Evolutionary conservation across 345 rosid genomes (phyloP).

Genomic region (Dipteronia sinensis): DNA sequence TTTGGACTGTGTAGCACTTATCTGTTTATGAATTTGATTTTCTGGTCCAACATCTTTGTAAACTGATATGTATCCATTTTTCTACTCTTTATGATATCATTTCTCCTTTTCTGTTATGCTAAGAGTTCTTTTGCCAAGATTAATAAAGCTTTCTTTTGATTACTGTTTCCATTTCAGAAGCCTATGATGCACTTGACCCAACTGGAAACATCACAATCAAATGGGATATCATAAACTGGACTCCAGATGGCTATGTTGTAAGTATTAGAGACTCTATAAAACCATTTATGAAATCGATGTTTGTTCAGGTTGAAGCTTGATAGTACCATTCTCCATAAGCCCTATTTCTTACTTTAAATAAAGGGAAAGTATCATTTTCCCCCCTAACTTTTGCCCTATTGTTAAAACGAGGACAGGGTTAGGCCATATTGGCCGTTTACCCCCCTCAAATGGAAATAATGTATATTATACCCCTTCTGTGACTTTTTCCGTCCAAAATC

Average conservation of each 20-base stretch:
- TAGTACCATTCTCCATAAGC: no score
- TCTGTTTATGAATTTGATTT: neutral
- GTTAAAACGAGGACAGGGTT: no score
- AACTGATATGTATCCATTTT: neutral
- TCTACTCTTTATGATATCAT: neutral
- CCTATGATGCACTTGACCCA: constrained; percentile 92
- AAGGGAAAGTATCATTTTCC: no score
- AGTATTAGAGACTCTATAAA: constrained; percentile 18
- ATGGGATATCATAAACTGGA: constrained; percentile 90
- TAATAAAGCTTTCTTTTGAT: constrained; percentile 12
- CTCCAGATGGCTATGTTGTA: constrained; percentile 85
- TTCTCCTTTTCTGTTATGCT: neutral
- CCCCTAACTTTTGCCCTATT: no score
- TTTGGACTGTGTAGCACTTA: neutral
- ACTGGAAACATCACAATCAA: constrained; percentile 86
- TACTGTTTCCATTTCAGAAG: constrained; percentile 45
- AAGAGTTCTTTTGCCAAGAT: neutral
- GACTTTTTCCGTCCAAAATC: no score
- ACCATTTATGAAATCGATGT: neutral
- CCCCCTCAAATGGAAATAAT: no score
- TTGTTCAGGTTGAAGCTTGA: no score
- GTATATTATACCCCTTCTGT: no score
- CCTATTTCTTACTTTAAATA: no score
- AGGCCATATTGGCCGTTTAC: no score
- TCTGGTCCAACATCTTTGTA: neutral